phyloP scores from a whole-genome alignment of 768 basidiomycete genomes.

The Flagelloscypha sp. region DNA sequence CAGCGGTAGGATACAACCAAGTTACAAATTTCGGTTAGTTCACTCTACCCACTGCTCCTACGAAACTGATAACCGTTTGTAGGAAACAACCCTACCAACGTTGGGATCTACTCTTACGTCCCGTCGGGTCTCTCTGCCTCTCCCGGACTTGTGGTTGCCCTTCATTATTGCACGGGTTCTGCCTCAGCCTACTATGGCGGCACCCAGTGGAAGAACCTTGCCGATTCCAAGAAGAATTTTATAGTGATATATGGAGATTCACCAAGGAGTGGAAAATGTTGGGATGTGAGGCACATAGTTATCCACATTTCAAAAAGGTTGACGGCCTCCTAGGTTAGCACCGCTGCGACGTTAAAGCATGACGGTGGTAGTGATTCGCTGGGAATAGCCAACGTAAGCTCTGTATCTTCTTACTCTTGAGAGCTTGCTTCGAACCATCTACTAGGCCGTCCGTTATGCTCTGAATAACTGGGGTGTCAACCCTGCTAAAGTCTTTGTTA shows the following conservation, averaged over 20 bases:
- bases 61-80: too few species aligned
- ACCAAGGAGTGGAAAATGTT: slow-evolving; percentile 38
- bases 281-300: too few species aligned
- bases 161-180: slow-evolving; percentile 42
- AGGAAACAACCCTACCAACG: slow-evolving; percentile 47
- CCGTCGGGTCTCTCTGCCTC: slow-evolving; percentile 28
- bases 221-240: slow-evolving; percentile 40
- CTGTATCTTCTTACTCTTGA: too few species aligned
- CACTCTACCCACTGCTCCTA: too few species aligned
- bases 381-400: slow-evolving; percentile 38
- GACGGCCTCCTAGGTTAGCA: too few species aligned
- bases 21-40: too few species aligned
- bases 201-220: slow-evolving; percentile 40
- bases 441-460: slow-evolving; percentile 40
- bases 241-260: slow-evolving; percentile 44
- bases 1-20: too few species aligned
- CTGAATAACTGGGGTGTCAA: slow-evolving; percentile 39
- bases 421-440: too few species aligned
- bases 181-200: slow-evolving; percentile 44
- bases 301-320: too few species aligned
- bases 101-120: slow-evolving; percentile 38
- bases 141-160: slow-evolving; percentile 38
- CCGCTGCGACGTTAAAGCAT: slow-evolving; percentile 43
- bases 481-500: slow-evolving; percentile 43
- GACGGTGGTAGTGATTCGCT: slow-evolving; percentile 48